A percentile compares a stretch with the other conserved stretches of the same genome.
Conservation (phyloP, 495 filamentous ascomycete genomes). For the Penicillium bovifimosum region DNA sequence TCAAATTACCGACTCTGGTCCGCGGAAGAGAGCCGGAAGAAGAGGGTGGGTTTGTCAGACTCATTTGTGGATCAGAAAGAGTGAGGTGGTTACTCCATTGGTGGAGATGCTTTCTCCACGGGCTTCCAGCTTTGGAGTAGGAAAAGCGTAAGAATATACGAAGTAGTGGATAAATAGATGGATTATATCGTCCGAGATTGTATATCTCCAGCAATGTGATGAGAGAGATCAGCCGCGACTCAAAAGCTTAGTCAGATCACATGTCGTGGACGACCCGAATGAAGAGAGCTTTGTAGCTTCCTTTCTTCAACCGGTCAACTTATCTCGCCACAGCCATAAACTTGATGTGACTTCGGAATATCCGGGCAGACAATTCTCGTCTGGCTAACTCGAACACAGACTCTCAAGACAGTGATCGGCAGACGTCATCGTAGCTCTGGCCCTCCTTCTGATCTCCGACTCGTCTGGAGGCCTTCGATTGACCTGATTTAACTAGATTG, state of each 20-base stretch:
- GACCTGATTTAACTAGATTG: background rate
- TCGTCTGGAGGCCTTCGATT: background rate
- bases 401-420: background rate
- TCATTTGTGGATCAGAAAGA: constrained; percentile 32
- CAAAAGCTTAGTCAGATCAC: constrained; percentile 6
- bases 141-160: background rate
- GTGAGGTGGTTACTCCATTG: constrained; percentile 1
- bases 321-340: background rate
- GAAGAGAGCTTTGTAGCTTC: background rate
- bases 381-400: background rate
- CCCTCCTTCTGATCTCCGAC: background rate
- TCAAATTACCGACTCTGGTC: constrained; percentile 48
- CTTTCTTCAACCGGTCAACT: background rate
- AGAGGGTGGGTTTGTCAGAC: constrained; percentile 52
- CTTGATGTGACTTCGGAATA: background rate
- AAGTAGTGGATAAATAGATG: background rate
- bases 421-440: background rate
- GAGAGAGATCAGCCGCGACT: background rate
- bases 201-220: background rate
- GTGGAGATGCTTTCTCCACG: constrained; percentile 1
- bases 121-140: background rate
- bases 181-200: background rate
- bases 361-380: background rate
- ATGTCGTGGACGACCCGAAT: background rate
- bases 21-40: constrained; percentile 50